Base-by-base conservation (phyloP, 176 grass and related monocot genomes). In the Microstegium vimineum region DNA sequence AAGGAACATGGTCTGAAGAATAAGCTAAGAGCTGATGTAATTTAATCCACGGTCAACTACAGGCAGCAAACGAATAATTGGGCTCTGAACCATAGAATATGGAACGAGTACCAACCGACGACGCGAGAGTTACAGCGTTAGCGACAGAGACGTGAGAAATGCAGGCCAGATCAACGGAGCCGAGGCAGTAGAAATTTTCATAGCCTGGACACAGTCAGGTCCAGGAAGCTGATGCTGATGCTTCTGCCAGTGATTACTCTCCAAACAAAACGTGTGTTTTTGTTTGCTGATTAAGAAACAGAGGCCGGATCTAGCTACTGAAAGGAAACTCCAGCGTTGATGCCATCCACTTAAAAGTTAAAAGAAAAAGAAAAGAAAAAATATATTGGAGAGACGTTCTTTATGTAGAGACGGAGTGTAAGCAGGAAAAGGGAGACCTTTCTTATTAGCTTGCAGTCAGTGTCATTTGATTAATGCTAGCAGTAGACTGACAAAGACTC, bases 21-120 rank as follows among this genome's bases (percentile, higher is more conserved):
- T 67, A 67, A 67, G n/a, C 74, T 60, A 9, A 72, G 47, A 54
- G 49, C 40, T 40, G 23, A 18, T 62, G 30, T 74, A 86, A 86
- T 78, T 67, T 83, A 90, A 79, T 73, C 37, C 5, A 25, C 71
- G 13, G 83, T 81, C 88, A 82, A 84, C 87, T 82, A 63, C 61
- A 25, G 18, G 14, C 74, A 68, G 59, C 79, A 61, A 25, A 36
- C 66, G 22, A 79, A 82, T 62, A 61, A 74, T 78, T 74, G 79
- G 36, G 57, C n/a, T 17, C 56, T 32, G 47, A 56, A 75, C 60
- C 32, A 86, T 66, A 35, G 18, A 51, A 46, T 22, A 23, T 34
- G 7, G 14, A n/a, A 52, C 7, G 20, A 71, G 40, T 71, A 78
- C 33, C 52, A 34, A 69, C 34, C 33, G 14, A 57, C 27, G 32